phyloP scores from a whole-genome alignment of 208 protist genomes.

The Strigomonas culicis region DNA sequence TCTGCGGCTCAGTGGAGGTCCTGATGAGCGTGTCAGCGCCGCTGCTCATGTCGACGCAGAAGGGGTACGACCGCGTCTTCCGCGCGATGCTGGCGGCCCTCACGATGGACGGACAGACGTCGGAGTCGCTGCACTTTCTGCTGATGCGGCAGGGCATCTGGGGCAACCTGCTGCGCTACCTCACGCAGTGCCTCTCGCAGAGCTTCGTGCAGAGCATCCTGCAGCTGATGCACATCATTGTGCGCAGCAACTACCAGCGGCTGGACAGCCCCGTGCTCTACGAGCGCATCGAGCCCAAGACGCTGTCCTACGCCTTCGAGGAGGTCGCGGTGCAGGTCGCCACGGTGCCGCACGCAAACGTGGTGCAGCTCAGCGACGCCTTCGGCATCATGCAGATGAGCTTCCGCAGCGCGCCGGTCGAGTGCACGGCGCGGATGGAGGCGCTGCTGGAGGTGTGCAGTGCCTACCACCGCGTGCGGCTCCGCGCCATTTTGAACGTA shows the following conservation, averaged over 20 bases:
- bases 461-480: conserved; percentile 86
- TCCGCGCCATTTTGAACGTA: conserved; percentile 60
- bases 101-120: conserved; percentile 24
- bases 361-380: conserved; percentile 39
- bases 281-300: conserved; percentile 23
- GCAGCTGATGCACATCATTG: conserved; percentile 45
- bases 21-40: conserved; percentile 53
- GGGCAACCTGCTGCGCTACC: conserved; percentile 47
- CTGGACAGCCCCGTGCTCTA: conserved; percentile 20
- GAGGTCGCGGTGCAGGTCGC: conserved; percentile 59
- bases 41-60: conserved; percentile 53
- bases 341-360: conserved; percentile 39
- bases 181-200: conserved; percentile 57
- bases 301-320: conserved; percentile 42
- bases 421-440: conserved; percentile 43
- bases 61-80: conserved; percentile 44
- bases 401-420: conserved; percentile 30
- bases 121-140: conserved; percentile 34
- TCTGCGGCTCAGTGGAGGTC: conserved; percentile 53
- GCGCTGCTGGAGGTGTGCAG: conserved; percentile 67
- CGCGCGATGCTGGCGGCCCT: conserved; percentile 45
- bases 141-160: conserved; percentile 53
- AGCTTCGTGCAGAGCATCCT: conserved; percentile 49
- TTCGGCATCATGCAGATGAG: conserved; percentile 51
- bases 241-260: conserved; percentile 27